Percentiles rank a stretch among this genome's conserved stretches.
phyloP scores from a whole-genome alignment of 2,329 filamentous ascomycete species.

The Trichophyton schoenleinii region DNA sequence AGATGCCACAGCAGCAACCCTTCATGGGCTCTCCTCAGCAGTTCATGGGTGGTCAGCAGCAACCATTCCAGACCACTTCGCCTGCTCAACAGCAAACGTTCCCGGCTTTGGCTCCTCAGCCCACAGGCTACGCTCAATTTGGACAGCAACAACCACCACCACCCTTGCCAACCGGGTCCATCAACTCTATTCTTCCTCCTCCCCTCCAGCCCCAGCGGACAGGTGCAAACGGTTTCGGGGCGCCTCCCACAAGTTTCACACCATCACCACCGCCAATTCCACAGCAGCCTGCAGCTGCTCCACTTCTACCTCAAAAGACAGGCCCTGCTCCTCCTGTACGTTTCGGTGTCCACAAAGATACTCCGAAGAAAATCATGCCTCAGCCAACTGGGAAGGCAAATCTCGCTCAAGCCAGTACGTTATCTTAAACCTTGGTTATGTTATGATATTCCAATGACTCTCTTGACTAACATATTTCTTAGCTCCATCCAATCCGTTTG shows the following conservation, averaged over 20 bases:
- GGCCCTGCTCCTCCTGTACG: conserved; percentile 76
- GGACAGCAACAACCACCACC: conserved; percentile 37
- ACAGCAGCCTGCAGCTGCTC: conserved; percentile 46
- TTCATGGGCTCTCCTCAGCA: conserved; percentile 35
- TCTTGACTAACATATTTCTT: conserved; percentile 3
- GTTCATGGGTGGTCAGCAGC: conserved; percentile 31
- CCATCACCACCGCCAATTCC: conserved; percentile 45
- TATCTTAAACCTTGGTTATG: background rate
- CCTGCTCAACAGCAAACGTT: conserved; percentile 32
- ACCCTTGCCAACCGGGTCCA: conserved; percentile 39
- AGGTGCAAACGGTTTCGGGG: conserved; percentile 39
- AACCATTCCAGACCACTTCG: conserved; percentile 35
- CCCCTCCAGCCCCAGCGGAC: conserved; percentile 38
- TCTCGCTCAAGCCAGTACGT: conserved; percentile 90
- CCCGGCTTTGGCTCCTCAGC: conserved; percentile 37
- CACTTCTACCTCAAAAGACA: conserved; percentile 64
- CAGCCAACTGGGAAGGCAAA: conserved; percentile 91
- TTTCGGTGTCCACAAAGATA: conserved; percentile 63
- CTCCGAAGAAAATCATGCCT: conserved; percentile 62
- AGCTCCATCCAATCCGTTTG: conserved; percentile 61
- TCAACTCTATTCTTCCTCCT: conserved; percentile 25
- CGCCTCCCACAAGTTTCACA: conserved; percentile 29
- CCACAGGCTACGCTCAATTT: conserved; percentile 41
- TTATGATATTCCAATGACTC: conserved; percentile 9
- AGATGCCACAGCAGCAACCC: conserved; percentile 33